Evolutionary conservation across 2,329 filamentous ascomycete species (phyloP).

Genomic region (Lachnellula cervina): DNA sequence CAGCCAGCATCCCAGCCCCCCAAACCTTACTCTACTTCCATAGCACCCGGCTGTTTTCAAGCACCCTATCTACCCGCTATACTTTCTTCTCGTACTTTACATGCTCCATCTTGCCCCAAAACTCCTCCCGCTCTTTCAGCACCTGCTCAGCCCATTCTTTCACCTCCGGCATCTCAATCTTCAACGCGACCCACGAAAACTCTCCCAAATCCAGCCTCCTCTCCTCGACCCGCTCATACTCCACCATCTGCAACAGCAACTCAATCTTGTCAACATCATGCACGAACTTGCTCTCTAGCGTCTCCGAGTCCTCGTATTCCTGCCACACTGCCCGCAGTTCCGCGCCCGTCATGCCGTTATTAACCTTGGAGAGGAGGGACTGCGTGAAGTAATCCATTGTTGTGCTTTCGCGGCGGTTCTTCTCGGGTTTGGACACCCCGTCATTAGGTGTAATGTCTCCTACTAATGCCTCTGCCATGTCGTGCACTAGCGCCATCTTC

Average conservation of each 20-base stretch:
- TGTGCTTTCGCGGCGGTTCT: conserved; percentile 76
- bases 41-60: conserved; percentile 16
- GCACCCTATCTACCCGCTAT: conserved; percentile 1
- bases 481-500: conserved; percentile 93
- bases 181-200: conserved; percentile 73
- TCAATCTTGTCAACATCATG: conserved; percentile 99
- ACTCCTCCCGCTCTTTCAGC: conserved; percentile 66
- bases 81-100: conserved; percentile 12
- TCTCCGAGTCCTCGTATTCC: conserved; percentile 88
- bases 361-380: conserved; percentile 66
- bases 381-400: conserved; percentile 87
- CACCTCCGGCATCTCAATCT: conserved; percentile 72
- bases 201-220: conserved; percentile 73
- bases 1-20: background rate
- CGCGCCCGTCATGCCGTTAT: conserved; percentile 62
- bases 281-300: conserved; percentile 80
- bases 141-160: conserved; percentile 74
- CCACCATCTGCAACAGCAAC: conserved; percentile 87
- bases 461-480: conserved; percentile 94
- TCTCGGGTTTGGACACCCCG: conserved; percentile 77
- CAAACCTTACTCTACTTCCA: conserved; percentile 6
- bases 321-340: conserved; percentile 81
- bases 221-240: conserved; percentile 76
- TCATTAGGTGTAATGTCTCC: conserved; percentile 97
- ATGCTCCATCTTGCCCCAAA: conserved; percentile 56